These are phyloP conservation scores for Globisporangium okanoganense DNA, from an alignment of 352 stramenopile genomes.

Conservation along the genomic window DNA sequence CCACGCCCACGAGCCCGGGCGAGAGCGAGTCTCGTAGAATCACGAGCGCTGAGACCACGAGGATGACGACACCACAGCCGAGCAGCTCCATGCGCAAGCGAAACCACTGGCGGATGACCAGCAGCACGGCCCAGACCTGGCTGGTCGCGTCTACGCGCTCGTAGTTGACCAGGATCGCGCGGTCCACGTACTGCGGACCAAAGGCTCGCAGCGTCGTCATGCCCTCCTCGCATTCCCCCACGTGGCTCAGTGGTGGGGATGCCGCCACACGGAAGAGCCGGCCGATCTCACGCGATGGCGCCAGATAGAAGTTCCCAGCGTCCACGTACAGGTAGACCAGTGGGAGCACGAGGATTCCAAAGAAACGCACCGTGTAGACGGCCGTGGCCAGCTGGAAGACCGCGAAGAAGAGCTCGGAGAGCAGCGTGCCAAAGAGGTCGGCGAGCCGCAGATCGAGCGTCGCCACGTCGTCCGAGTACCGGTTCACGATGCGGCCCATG, in stretches of 20 bases:
- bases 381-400: not conserved
- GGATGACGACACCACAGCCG: conserved; percentile 45
- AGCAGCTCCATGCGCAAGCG: conserved; percentile 57
- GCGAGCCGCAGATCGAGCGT: conserved; percentile 15
- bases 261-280: conserved; percentile 48
- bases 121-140: conserved; percentile 32
- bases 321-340: conserved; percentile 86
- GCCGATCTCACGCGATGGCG: conserved; percentile 56
- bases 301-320: conserved; percentile 41
- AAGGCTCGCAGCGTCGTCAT: conserved; percentile 64
- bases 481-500: conserved; percentile 84
- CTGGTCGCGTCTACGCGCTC: conserved; percentile 50
- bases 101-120: conserved; percentile 57
- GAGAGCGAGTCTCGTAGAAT: conserved; percentile 33
- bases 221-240: conserved; percentile 45
- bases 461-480: conserved; percentile 45
- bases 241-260: conserved; percentile 44
- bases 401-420: conserved; percentile 2
- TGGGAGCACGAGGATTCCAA: conserved; percentile 73
- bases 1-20: conserved; percentile 78
- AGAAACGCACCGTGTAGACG: conserved; percentile 34
- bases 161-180: conserved; percentile 52
- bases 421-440: not conserved
- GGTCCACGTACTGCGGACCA: conserved; percentile 42
- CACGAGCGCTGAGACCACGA: conserved; percentile 38